Conservation (phyloP, 176 grass and related monocot species). For the Avena insularis region DNA sequence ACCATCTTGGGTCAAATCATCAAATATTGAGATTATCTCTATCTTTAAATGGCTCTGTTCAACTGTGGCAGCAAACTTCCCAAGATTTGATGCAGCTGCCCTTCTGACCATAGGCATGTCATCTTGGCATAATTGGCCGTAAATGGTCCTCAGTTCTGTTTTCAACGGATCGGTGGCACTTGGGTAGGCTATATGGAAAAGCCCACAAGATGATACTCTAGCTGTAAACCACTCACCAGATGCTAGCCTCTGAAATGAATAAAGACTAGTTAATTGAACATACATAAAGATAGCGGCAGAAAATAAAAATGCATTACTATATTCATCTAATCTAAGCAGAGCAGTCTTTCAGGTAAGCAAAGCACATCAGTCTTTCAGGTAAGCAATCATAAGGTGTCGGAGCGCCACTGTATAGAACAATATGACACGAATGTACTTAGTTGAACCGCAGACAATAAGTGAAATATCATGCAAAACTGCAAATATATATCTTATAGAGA, state of each 20-base stretch:
- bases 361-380: not conserved
- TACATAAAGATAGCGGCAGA: not conserved
- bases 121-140: too few relatives aligned
- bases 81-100: conserved; percentile 32
- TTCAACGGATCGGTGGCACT: too few relatives aligned
- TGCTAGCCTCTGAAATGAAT: conserved; percentile 63
- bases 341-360: too few relatives aligned
- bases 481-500: conserved; percentile 6
- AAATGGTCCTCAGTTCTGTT: too few relatives aligned
- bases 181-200: too few relatives aligned
- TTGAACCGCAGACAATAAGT: not conserved
- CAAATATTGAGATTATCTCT: conserved; percentile 92
- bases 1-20: conserved; percentile 96
- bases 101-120: conserved; percentile 56
- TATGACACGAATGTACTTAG: not conserved
- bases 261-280: conserved; percentile 12
- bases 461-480: not conserved
- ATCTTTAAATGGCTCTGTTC: conserved; percentile 71
- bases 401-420: not conserved
- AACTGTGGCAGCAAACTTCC: conserved; percentile 78
- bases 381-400: not conserved
- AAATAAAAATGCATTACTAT: not conserved
- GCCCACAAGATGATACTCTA: too few relatives aligned
- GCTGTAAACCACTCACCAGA: conserved; percentile 82
- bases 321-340: not conserved